Evolutionary conservation across 768 basidiomycete genomes (phyloP).

Genomic region (Tulasnella sp.): DNA sequence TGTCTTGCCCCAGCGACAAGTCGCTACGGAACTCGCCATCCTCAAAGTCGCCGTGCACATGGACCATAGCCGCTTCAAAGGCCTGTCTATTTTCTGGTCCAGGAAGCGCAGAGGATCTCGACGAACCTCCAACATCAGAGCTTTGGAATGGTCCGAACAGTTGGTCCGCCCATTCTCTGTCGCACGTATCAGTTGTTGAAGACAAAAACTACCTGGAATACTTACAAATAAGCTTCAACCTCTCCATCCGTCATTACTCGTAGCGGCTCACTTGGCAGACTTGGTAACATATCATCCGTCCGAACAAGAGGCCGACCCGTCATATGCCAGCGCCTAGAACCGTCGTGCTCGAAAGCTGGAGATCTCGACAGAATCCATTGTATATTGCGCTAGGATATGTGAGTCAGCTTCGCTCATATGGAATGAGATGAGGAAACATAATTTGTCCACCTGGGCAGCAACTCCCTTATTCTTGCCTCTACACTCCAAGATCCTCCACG

Average conservation of each 20-base stretch:
- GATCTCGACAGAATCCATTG: not conserved
- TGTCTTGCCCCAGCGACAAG: too few species aligned
- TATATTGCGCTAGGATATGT: not conserved
- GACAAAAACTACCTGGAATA: too few species aligned
- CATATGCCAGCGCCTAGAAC: not conserved
- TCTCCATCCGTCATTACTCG: not conserved
- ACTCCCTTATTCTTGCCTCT: not conserved
- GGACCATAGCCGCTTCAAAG: too few species aligned
- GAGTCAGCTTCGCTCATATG: not conserved
- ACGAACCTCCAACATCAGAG: too few species aligned
- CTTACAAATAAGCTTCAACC: not conserved
- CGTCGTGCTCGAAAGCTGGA: not conserved
- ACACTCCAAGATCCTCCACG: not conserved
- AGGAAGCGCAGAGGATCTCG: too few species aligned
- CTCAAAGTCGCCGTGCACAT: too few species aligned
- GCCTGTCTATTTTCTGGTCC: too few species aligned
- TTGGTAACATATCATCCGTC: not conserved
- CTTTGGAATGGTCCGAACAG: not conserved
- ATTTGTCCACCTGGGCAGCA: not conserved
- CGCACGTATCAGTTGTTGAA: not conserved
- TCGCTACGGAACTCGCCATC: too few species aligned
- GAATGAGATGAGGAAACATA: too few species aligned
- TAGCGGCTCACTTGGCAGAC: not conserved
- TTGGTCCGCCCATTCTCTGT: not conserved
- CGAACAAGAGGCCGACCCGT: not conserved